phyloP scores from a whole-genome alignment of 2,329 filamentous ascomycete genomes.

The Alternaria arbusti region DNA sequence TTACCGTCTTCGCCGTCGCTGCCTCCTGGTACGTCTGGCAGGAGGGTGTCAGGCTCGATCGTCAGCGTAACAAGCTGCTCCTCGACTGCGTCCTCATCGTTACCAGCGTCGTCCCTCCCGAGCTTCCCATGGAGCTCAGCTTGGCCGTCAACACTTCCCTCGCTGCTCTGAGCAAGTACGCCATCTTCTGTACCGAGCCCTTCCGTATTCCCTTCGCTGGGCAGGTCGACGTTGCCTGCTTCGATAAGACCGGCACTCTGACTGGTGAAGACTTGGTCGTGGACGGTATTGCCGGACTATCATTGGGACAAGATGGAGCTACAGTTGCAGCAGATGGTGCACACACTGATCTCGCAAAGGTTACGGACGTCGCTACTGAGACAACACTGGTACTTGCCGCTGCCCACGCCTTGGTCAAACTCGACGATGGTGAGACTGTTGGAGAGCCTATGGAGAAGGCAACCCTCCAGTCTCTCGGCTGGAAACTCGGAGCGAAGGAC shows the following conservation, averaged over 20 bases:
- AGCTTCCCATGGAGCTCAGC: constrained; percentile 97
- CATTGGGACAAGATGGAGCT: constrained; percentile 71
- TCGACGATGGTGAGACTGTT: constrained; percentile 96
- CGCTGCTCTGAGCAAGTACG: constrained; percentile 90
- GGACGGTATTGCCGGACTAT: constrained; percentile 91
- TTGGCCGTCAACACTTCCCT: constrained; percentile 97
- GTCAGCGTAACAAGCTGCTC: constrained; percentile 95
- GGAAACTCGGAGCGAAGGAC: constrained; percentile 91
- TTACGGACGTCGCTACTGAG: constrained; percentile 74
- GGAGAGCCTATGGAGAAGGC: constrained; percentile 99
- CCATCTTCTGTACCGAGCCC: constrained; percentile 98
- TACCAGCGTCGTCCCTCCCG: constrained; percentile 97
- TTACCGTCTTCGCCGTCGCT: constrained; percentile 93
- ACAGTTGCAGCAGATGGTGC: constrained; percentile 79
- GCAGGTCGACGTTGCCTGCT: constrained; percentile 94
- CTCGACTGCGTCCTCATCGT: constrained; percentile 97
- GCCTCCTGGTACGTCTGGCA: constrained; percentile 99
- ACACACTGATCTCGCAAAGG: constrained; percentile 76
- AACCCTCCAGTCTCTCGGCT: constrained; percentile 85
- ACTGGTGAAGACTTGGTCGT: constrained; percentile 97
- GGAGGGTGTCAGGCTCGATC: constrained; percentile 90
- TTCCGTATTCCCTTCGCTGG: constrained; percentile 98
- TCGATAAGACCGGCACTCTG: constrained; percentile 97
- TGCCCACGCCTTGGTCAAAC: constrained; percentile 91
- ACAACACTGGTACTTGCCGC: constrained; percentile 94